Base-by-base conservation (phyloP, 2,329 filamentous ascomycete genomes). In the Amphichorda felina region DNA sequence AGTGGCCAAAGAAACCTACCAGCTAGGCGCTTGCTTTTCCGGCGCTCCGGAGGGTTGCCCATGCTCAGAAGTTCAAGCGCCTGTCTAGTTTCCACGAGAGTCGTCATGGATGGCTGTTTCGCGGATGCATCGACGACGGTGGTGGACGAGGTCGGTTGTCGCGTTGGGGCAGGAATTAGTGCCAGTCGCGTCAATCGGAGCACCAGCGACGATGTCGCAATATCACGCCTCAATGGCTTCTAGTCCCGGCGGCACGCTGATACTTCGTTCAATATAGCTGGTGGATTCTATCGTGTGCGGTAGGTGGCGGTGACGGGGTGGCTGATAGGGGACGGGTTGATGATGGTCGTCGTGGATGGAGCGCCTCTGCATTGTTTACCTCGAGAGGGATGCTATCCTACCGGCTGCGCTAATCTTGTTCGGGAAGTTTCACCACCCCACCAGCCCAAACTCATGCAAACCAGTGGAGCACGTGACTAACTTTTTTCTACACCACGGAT, bases 41-140 rank as follows among this genome's bases (percentile, higher is more conserved):
- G 66, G 51, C 68, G 67, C 58, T 69, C 68, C 56, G 70, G 60
- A 63, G 72, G 72, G 60, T 73, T 75, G 64, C 64, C 72, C 75
- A 80, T 80, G 68, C 72, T 80, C 67, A 78, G 64, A 56, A 72
- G 63, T 72, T 78, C 66, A 61, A 79, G 64, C 63, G 73, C 71
- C 61, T 69, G 67, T 55, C 72, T 72, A 54, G 69, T 70, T 59
- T 67, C 69, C 58, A 79, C 65, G 60, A 79, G 64, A 57, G 75
- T 79, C 74, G 75, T 79, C 75, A 80, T 80, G 72, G 72, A 77
- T 70, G 67, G 63, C 62, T 54, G 44, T 44, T 45, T 50, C 35
- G 44, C 41, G 41, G 41, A 43, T 40, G 41, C 49, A 51, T 54
- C 41, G 40, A 41, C 21, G 21, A 6, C 21, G 21, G 21, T 29